phyloP scores from a whole-genome alignment of 345 rosid genomes.

The Rhodamnia argentea region DNA sequence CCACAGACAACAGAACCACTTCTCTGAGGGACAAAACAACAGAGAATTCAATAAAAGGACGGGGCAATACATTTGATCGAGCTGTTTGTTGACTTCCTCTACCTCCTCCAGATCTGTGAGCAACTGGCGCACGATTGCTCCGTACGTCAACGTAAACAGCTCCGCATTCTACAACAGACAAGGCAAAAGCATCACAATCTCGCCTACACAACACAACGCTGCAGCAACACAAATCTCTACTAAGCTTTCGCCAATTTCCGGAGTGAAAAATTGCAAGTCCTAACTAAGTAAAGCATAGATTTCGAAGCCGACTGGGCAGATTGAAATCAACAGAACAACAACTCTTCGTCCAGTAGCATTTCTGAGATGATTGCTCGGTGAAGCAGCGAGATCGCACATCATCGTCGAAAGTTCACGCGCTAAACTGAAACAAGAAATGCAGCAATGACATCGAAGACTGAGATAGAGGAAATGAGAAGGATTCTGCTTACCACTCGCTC shows the following conservation, averaged over 20 bases:
- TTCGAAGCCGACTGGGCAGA: neutral
- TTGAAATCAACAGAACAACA: neutral
- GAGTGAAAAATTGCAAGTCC: neutral
- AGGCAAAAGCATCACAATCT: neutral
- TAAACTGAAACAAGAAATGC: neutral
- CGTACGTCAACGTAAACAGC: slow-evolving; percentile 83
- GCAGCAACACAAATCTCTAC: neutral
- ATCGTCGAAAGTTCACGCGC: neutral
- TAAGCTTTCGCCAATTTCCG: neutral
- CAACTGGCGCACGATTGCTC: slow-evolving; percentile 84
- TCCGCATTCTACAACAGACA: slow-evolving; percentile 60
- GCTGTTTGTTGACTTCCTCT: slow-evolving; percentile 97
- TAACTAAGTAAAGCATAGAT: neutral
- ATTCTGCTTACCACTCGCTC: slow-evolving; percentile 60
- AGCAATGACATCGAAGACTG: neutral
- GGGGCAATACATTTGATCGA: slow-evolving; percentile 72
- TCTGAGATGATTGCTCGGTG: neutral
- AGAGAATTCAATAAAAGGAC: neutral
- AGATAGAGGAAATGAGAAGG: too few relatives aligned
- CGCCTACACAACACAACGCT: neutral
- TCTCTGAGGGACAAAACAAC: neutral
- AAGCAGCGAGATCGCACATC: neutral
- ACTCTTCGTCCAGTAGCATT: neutral
- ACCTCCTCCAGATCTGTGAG: slow-evolving; percentile 94
- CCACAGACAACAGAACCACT: neutral